These are phyloP conservation scores for Mercurialis annua DNA, from an alignment of 345 rosid genomes.

Conservation along the genomic window DNA sequence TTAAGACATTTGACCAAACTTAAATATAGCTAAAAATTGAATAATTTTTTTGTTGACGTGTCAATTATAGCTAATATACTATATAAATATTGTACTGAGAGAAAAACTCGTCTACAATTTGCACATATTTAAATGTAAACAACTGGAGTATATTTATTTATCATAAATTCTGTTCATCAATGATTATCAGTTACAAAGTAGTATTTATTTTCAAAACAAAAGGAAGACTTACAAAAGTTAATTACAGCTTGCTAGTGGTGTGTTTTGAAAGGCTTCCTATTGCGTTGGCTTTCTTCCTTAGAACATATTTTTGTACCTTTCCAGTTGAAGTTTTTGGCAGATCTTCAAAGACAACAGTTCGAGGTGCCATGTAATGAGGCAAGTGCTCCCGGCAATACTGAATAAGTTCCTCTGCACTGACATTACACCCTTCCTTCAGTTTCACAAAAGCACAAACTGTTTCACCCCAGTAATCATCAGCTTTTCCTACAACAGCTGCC, in stretches of 20 bases:
- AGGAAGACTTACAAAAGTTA: too few species aligned
- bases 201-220: too few species aligned
- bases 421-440: slow-evolving; percentile 37
- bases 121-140: too few species aligned
- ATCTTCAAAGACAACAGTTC: slow-evolving; percentile 24
- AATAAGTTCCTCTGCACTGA: slow-evolving; percentile 26
- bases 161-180: too few species aligned
- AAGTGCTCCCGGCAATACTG: slow-evolving; percentile 23
- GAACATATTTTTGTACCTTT: slow-evolving; percentile 27
- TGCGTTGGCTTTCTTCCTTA: slow-evolving; percentile 37
- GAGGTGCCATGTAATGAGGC: slow-evolving; percentile 34
- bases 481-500: slow-evolving; percentile 40
- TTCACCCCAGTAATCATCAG: slow-evolving; percentile 46
- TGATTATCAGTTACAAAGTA: too few species aligned
- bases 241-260: slow-evolving; percentile 56
- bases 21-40: too few species aligned
- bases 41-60: too few species aligned
- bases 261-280: slow-evolving; percentile 60
- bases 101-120: too few species aligned
- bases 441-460: slow-evolving; percentile 42
- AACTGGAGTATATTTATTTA: too few species aligned
- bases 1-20: too few species aligned
- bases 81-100: too few species aligned
- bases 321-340: slow-evolving; percentile 36
- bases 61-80: too few species aligned